A percentile compares a stretch with the other conserved stretches of the same genome.
Conservation (phyloP, 495 filamentous ascomycete genomes). For the Penicillium flavigenum region DNA sequence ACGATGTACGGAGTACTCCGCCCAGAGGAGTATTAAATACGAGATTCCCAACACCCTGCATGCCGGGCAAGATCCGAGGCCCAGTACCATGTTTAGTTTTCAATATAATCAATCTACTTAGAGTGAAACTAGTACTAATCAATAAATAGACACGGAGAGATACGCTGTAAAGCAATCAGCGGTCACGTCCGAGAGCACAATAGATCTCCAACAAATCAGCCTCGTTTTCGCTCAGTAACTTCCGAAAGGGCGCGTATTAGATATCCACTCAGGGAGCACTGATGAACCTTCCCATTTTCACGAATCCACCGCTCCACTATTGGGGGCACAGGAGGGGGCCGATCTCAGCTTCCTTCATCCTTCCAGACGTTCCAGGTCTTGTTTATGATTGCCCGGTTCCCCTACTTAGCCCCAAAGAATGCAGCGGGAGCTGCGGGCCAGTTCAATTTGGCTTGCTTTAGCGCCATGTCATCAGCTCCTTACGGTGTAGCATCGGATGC, state of each 20-base stretch:
- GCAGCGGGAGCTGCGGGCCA: slow-evolving; percentile 28
- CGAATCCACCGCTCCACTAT: slow-evolving; percentile 9
- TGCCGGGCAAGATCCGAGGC: slow-evolving; percentile 15
- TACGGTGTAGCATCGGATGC: slow-evolving; percentile 29
- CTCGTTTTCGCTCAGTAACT: slow-evolving; percentile 19
- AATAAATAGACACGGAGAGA: not conserved
- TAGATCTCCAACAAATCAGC: slow-evolving; percentile 17
- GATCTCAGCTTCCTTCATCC: slow-evolving; percentile 27
- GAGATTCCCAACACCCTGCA: slow-evolving; percentile 11
- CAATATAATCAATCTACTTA: not conserved
- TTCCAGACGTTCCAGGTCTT: slow-evolving; percentile 29
- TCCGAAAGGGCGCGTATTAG: slow-evolving; percentile 13
- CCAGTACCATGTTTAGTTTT: slow-evolving; percentile 7
- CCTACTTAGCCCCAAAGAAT: slow-evolving; percentile 19
- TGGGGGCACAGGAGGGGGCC: slow-evolving; percentile 10
- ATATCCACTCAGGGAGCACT: slow-evolving; percentile 8
- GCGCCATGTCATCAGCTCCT: slow-evolving; percentile 31
- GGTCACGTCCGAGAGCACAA: slow-evolving; percentile 21
- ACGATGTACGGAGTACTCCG: not conserved
- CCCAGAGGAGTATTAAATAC: not conserved
- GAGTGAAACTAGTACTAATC: not conserved
- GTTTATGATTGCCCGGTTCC: slow-evolving; percentile 22
- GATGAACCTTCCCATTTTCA: slow-evolving; percentile 13
- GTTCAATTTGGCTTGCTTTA: slow-evolving; percentile 30
- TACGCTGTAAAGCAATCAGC: slow-evolving; percentile 4